Evolutionary conservation across 2,329 filamentous ascomycete species (phyloP), one percentile per base, ranked within the genome.

Genomic region (Zymoseptoria brevis): DNA sequence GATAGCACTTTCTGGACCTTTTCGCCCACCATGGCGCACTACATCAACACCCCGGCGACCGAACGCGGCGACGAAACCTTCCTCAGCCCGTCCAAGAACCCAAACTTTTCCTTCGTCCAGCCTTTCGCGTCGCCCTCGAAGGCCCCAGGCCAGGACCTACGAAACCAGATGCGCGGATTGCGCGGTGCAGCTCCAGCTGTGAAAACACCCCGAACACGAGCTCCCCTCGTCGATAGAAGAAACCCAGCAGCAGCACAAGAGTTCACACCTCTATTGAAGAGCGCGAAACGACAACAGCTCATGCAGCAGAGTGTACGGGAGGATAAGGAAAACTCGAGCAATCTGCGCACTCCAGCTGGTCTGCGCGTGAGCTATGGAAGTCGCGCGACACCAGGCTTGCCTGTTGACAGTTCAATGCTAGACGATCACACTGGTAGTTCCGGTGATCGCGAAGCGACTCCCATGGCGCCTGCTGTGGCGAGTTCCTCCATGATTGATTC

Each of bases 191-290:
- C 61, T 54, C 48, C 55, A 54, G 5, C 64, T 13, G 54, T 66
- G 55, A 65, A 65, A 50, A 96, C 93, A 56, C 93, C 93, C 30
- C 85, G 87, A 63, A 82, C 83, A 51, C 86, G 89, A 64, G 83
- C 86, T 19, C 85, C 87, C 19, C 81, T 96, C 50, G 82, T 83
- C 62, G 84, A 89, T 73, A 82, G 85, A 66, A 84, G 84, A 68
- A 94, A 79, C 60, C 67, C 69, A 2, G 72, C 71, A 30, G 79
- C 77, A 11, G 81, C 79, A 64, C 87, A 86, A 67, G 95, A 99
- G 69, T 99, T 99, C 73, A 99, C 94, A 0, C 94, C 95, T 0
- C 79, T 99, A 66, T 84, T 99, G 72, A 96, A 96, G 75, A 87
- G 84, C 67, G 80, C 90, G 79, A 80, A 92, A 80, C 78, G 90